Conservation (phyloP, 73 alveolate species). For the Blepharisma stoltei region DNA sequence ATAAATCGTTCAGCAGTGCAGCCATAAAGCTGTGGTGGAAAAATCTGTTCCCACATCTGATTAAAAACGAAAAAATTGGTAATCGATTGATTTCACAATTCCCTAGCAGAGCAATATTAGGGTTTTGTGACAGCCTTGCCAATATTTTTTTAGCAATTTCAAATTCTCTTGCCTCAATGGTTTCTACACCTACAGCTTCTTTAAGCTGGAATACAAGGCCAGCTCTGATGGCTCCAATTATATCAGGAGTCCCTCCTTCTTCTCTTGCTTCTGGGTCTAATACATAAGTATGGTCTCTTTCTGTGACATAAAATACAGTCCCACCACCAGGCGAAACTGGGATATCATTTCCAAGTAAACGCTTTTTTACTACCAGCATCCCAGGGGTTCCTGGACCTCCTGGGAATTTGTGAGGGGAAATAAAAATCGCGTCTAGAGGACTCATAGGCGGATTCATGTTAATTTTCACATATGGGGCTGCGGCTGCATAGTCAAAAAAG, state of each 20-base stretch:
- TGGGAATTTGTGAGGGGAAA: slow-evolving; percentile 86
- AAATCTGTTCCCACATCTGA: slow-evolving; percentile 65
- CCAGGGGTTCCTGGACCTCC: slow-evolving; percentile 96
- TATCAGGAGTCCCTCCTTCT: slow-evolving; percentile 98
- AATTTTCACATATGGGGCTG: slow-evolving; percentile 75
- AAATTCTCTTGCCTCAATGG: slow-evolving; percentile 63
- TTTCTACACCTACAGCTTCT: slow-evolving; percentile 54
- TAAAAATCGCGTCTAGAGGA: slow-evolving; percentile 75
- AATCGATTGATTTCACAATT: slow-evolving; percentile 53
- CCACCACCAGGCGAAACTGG: slow-evolving; percentile 98
- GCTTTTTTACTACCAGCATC: slow-evolving; percentile 65
- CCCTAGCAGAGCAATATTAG: slow-evolving; percentile 70
- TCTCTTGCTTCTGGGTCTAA: slow-evolving; percentile 74
- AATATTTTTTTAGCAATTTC: slow-evolving; percentile 48
- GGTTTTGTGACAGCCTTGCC: slow-evolving; percentile 31
- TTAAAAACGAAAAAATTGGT: slow-evolving; percentile 71
- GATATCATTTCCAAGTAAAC: slow-evolving; percentile 53
- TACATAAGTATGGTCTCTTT: slow-evolving; percentile 63
- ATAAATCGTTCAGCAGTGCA: slow-evolving; percentile 82
- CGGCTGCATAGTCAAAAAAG: slow-evolving; percentile 89
- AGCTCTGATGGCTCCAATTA: slow-evolving; percentile 83
- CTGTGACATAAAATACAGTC: slow-evolving; percentile 83
- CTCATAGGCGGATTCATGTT: slow-evolving; percentile 60
- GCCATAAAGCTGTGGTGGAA: slow-evolving; percentile 80
- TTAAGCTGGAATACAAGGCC: slow-evolving; percentile 70